Conservation (phyloP, 2,329 filamentous ascomycete species). For the Xylariaceae sp. region DNA sequence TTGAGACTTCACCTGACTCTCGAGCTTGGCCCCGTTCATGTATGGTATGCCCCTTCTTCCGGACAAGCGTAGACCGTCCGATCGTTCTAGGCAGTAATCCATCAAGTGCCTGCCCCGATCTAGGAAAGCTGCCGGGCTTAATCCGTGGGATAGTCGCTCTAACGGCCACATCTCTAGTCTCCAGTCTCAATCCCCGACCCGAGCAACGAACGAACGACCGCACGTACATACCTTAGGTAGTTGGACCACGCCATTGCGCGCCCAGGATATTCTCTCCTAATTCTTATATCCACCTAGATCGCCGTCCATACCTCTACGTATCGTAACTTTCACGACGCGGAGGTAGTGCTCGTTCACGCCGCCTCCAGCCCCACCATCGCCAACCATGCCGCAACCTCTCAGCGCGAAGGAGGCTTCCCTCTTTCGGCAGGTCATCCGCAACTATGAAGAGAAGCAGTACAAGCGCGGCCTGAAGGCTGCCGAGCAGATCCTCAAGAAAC, state of each 20-base stretch:
- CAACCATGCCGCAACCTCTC: slow-evolving; percentile 63
- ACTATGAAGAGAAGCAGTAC: slow-evolving; percentile 98
- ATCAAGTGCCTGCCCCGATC: not conserved
- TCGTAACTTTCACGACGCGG: not conserved
- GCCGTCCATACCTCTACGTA: not conserved
- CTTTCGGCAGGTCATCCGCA: slow-evolving; percentile 90
- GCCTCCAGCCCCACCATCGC: slow-evolving; percentile 6
- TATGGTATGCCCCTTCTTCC: not conserved
- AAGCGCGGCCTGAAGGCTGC: slow-evolving; percentile 90
- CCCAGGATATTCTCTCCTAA: not conserved
- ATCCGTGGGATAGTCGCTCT: not conserved
- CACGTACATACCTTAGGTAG: not conserved
- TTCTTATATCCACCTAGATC: not conserved
- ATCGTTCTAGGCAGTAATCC: slow-evolving; percentile 1
- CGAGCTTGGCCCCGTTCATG: not conserved
- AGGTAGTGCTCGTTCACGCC: not conserved
- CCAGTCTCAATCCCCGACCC: not conserved
- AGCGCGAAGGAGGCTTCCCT: slow-evolving; percentile 86
- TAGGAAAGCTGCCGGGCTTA: not conserved
- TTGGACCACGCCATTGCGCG: not conserved
- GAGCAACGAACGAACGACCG: not conserved
- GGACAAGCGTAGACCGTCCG: not conserved
- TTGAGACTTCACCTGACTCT: not conserved
- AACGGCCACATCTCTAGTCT: not conserved
- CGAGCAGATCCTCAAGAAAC: slow-evolving; percentile 93